Conservation (phyloP, 352 stramenopile genomes). For the Pythium biforme region DNA sequence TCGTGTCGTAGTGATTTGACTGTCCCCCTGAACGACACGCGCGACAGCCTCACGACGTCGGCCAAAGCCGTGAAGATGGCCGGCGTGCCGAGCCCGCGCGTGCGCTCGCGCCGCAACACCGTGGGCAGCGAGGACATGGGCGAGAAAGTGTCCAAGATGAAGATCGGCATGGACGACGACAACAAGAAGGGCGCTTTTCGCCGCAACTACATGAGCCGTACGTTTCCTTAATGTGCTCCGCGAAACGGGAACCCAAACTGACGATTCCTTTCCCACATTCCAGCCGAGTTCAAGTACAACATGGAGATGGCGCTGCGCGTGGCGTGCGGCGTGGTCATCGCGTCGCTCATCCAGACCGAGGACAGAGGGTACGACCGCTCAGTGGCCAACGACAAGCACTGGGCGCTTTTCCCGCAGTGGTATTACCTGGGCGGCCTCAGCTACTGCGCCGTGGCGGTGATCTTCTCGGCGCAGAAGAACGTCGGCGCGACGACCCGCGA, state of each 20-base stretch:
- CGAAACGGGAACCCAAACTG: too few relatives aligned
- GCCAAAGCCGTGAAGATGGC: background rate
- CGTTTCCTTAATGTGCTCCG: too few relatives aligned
- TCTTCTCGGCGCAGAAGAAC: slow-evolving; percentile 77
- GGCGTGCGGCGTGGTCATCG: slow-evolving; percentile 61
- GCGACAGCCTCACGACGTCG: slow-evolving; percentile 11
- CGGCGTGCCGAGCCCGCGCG: slow-evolving; percentile 28
- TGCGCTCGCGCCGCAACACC: slow-evolving; percentile 45
- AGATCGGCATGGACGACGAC: slow-evolving; percentile 57
- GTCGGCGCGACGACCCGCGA: slow-evolving; percentile 63
- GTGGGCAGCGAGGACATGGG: slow-evolving; percentile 56
- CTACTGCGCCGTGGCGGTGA: slow-evolving; percentile 74
- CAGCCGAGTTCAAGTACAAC: slow-evolving; percentile 69
- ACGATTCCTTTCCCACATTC: too few relatives aligned
- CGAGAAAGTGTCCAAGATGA: slow-evolving; percentile 66
- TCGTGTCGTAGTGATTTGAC: slow-evolving; percentile 24
- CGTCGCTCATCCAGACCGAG: slow-evolving; percentile 66
- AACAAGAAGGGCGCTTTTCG: slow-evolving; percentile 57
- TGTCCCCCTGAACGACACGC: slow-evolving; percentile 32
- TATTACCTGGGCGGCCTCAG: slow-evolving; percentile 70
- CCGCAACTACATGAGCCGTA: slow-evolving; percentile 50
- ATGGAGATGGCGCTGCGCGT: slow-evolving; percentile 68
- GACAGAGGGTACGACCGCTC: slow-evolving; percentile 45
- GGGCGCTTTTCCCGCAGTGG: slow-evolving; percentile 69
- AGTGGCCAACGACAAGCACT: slow-evolving; percentile 55